Conservation (phyloP, 371 early-diverging fungal species). For the Mortierella sp. region DNA sequence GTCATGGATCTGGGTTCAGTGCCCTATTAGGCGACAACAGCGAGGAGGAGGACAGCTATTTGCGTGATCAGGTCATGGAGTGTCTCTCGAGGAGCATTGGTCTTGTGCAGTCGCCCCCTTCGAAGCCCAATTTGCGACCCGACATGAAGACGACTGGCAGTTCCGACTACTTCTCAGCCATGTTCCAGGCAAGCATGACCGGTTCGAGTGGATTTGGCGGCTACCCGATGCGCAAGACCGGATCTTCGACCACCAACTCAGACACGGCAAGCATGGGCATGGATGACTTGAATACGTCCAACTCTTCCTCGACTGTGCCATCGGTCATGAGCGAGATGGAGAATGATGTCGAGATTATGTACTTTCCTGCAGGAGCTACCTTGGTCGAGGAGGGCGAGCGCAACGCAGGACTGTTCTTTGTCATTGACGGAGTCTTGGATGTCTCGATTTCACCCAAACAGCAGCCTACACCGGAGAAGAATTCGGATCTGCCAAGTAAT, state of each 20-base stretch:
- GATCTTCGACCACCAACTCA: conserved; percentile 35
- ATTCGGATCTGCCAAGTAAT: conserved; percentile 20
- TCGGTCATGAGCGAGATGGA: conserved; percentile 62
- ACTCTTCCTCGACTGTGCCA: conserved; percentile 59
- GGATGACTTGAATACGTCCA: conserved; percentile 58
- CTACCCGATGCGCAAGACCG: conserved; percentile 33
- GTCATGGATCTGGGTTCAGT: conserved; percentile 56
- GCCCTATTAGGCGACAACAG: conserved; percentile 62
- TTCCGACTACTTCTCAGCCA: conserved; percentile 49
- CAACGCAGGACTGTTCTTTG: conserved; percentile 89
- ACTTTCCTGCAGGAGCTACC: conserved; percentile 78
- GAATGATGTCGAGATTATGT: conserved; percentile 77
- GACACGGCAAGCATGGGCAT: conserved; percentile 39
- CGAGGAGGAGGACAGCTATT: conserved; percentile 73
- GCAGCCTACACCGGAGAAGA: conserved; percentile 32
- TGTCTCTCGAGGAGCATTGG: conserved; percentile 75
- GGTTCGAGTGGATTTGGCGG: conserved; percentile 26
- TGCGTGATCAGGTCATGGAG: conserved; percentile 74
- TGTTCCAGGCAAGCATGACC: conserved; percentile 45
- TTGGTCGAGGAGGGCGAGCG: conserved; percentile 89
- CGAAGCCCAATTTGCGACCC: conserved; percentile 26
- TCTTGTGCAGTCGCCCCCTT: conserved; percentile 55
- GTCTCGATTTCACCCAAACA: conserved; percentile 72
- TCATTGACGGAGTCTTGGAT: conserved; percentile 91
- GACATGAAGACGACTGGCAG: conserved; percentile 42